phyloP scores from a whole-genome alignment of 2,329 filamentous ascomycete species.

The Ploettnerulaceae sp. region DNA sequence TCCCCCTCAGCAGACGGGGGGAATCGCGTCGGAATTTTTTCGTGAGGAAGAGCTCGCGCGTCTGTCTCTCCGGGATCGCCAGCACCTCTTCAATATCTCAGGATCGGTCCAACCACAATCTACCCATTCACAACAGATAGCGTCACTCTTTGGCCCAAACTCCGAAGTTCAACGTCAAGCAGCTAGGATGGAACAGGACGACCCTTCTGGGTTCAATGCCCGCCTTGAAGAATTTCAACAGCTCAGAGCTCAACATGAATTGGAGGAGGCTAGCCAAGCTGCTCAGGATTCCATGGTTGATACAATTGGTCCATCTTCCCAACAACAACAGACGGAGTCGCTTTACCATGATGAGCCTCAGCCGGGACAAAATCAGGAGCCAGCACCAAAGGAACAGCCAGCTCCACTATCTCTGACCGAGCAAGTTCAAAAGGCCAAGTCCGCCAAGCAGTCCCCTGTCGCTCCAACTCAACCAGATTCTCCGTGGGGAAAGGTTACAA shows the following conservation, averaged over 20 bases:
- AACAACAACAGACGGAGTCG: constrained; percentile 21
- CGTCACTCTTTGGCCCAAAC: constrained; percentile 29
- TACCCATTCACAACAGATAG: constrained; percentile 30
- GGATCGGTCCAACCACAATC: constrained; percentile 22
- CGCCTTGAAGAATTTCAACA: constrained; percentile 81
- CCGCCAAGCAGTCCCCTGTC: constrained; percentile 52
- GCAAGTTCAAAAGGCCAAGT: constrained; percentile 73
- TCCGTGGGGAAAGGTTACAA: constrained; percentile 52
- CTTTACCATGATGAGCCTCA: constrained; percentile 22
- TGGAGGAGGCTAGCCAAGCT: constrained; percentile 37
- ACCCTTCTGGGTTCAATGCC: constrained; percentile 52
- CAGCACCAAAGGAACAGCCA: constrained; percentile 31
- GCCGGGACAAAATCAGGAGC: constrained; percentile 12
- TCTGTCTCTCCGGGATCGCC: constrained; percentile 47
- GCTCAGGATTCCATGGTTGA: constrained; percentile 34
- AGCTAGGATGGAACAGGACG: constrained; percentile 55
- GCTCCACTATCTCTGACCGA: constrained; percentile 69
- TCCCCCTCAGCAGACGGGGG: constrained; percentile 38
- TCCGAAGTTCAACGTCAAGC: constrained; percentile 44
- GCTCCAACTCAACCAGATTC: constrained; percentile 41
- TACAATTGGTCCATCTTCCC: constrained; percentile 26
- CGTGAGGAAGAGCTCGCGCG: constrained; percentile 72
- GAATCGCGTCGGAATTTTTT: constrained; percentile 47
- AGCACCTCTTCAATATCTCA: constrained; percentile 25
- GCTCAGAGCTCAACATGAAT: constrained; percentile 67